phyloP scores from a whole-genome alignment of 2,329 filamentous ascomycete species.

The Sordariomycetes sp. region DNA sequence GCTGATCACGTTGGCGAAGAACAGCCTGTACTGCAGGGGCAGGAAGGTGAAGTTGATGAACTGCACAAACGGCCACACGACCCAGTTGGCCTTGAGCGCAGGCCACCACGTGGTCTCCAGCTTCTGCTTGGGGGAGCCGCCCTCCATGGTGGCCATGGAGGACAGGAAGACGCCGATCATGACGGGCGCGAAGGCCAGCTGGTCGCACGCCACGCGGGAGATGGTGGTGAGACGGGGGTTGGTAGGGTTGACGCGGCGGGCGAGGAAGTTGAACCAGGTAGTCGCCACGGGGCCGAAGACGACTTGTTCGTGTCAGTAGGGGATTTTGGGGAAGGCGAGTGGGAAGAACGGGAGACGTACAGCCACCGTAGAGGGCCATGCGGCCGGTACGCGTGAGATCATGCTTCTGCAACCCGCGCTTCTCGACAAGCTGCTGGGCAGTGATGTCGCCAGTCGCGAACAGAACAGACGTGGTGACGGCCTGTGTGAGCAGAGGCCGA shows the following conservation, averaged over 20 bases:
- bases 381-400: conserved; percentile 62
- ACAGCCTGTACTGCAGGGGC: conserved; percentile 71
- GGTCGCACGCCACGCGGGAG: conserved; percentile 72
- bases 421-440: conserved; percentile 86
- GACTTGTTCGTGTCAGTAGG: conserved; percentile 27
- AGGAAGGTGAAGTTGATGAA: conserved; percentile 80
- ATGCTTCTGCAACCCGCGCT: conserved; percentile 67
- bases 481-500: conserved; percentile 82
- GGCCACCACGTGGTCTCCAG: conserved; percentile 60
- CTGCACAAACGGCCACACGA: conserved; percentile 83
- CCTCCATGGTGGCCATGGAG: conserved; percentile 78
- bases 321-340: background rate
- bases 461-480: conserved; percentile 80
- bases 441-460: conserved; percentile 88
- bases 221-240: conserved; percentile 61
- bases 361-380: conserved; percentile 73
- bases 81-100: conserved; percentile 74
- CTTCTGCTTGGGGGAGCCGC: conserved; percentile 52
- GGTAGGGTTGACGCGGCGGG: conserved; percentile 54
- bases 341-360: conserved; percentile 30
- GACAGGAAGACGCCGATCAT: conserved; percentile 76
- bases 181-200: conserved; percentile 73
- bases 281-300: conserved; percentile 85
- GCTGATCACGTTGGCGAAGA: conserved; percentile 78
- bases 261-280: conserved; percentile 77